phyloP scores from a whole-genome alignment of 768 basidiomycete genomes.

The Pleurotus pulmonarius region DNA sequence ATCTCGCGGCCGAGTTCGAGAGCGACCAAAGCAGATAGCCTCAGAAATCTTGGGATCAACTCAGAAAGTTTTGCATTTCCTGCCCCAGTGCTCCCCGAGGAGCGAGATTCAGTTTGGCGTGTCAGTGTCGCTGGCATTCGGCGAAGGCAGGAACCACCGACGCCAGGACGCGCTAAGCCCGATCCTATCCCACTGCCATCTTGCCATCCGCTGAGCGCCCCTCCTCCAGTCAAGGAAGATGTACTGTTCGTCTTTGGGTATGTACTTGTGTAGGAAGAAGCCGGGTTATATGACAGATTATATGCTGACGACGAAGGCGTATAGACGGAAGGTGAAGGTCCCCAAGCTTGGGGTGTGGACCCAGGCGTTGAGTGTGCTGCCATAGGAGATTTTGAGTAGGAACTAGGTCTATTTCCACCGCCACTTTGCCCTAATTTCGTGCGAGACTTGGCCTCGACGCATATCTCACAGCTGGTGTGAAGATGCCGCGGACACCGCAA shows the following conservation, averaged over 20 bases:
- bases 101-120: neutral
- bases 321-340: neutral
- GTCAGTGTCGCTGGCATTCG: slow-evolving; percentile 27
- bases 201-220: slow-evolving; percentile 68
- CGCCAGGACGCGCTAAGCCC: slow-evolving; percentile 56
- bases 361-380: neutral
- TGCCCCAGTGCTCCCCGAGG: slow-evolving; percentile 31
- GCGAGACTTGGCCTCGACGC: slow-evolving; percentile 52
- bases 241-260: slow-evolving; percentile 1
- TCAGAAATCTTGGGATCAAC: slow-evolving; percentile 67
- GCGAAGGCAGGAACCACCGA: slow-evolving; percentile 55
- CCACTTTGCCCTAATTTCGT: slow-evolving; percentile 10
- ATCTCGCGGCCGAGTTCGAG: slow-evolving; percentile 74
- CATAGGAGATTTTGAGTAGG: slow-evolving; percentile 26
- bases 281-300: slow-evolving; percentile 4
- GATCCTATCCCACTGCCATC: slow-evolving; percentile 73
- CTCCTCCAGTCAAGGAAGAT: slow-evolving; percentile 20
- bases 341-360: neutral
- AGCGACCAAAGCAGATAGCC: slow-evolving; percentile 75
- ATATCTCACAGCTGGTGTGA: slow-evolving; percentile 71
- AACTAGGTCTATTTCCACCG: slow-evolving; percentile 29
- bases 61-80: slow-evolving; percentile 65
- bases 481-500: slow-evolving; percentile 73
- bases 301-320: neutral
- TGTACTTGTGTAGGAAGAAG: slow-evolving; percentile 2